Base-by-base conservation (phyloP, 305 asterid genomes). In the Fraxinus sp. region DNA sequence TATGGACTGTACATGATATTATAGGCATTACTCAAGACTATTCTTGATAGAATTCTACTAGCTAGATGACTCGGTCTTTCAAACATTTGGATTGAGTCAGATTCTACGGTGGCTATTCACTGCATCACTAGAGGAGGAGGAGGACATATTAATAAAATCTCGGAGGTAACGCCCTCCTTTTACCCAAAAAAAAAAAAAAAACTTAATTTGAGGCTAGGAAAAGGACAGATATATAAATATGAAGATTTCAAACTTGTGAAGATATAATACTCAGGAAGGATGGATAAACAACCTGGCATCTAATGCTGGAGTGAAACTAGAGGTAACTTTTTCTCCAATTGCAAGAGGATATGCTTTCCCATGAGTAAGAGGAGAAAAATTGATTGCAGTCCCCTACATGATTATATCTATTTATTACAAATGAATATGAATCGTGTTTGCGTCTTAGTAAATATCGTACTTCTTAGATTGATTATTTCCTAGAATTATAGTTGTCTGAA, bases 371-470 rank as follows among this genome's bases (percentile, higher is more conserved):
- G 91, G 88, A 26, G 94, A 88, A 89, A 91, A 90, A 84, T 81
- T 92, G 87, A 93, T 92, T 78, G 91, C 97, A 76, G 68, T 77
- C 35, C 97, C 97, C 95, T 92, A 64, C 7, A 57, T 2, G 46
- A 84, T 30, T 7, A 68, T 9, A 71, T 52, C 24, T 26, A 30
- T 32, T 32, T 14, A 59, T 32, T 18, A 35, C 7, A 79, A 18
- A 0, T 13, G 18, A 13, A 46, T 41, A 46, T 13, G 18, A 46
- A 11, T 13, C 18, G 57, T 46, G 57, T 13, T 14, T 14, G 6
- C 14, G 5, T 13, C 6, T 46, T 46, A 0, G 57, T 46, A 46
- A 46, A 14, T 46, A 13, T 46, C 33, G 18, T 88, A 91, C 97
- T 93, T 88, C 59, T 79, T 86, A 85, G 91, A 89, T 55, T 81